These are phyloP conservation scores for Cyclanthera cordifolia DNA, from an alignment of 306 rosid genomes.

Conservation along the genomic window DNA sequence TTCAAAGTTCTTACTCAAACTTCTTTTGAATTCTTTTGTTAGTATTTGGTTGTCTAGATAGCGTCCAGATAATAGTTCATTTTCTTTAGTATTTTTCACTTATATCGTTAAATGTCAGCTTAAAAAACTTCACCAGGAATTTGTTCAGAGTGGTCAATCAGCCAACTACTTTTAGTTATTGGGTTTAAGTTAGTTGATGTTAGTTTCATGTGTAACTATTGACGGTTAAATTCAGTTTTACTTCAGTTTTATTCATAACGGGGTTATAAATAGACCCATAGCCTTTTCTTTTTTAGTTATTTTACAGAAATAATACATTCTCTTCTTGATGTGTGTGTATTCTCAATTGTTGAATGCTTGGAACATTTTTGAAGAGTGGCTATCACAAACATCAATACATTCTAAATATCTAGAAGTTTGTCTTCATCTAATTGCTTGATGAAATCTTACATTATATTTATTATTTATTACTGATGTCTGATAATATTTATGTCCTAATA, in stretches of 20 bases:
- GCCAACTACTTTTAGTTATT: too few species aligned
- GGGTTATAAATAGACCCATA: too few species aligned
- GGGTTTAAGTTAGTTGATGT: too few species aligned
- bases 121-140: neutral
- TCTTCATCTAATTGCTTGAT: slow-evolving; percentile 5
- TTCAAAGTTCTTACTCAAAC: neutral
- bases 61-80: neutral
- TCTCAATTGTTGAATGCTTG: neutral
- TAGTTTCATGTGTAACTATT: too few species aligned
- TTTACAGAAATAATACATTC: too few species aligned
- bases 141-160: neutral
- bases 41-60: neutral
- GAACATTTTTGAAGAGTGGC: neutral
- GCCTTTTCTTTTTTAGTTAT: too few species aligned
- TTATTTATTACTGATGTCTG: neutral
- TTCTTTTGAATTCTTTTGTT: neutral
- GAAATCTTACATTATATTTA: neutral
- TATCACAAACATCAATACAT: neutral
- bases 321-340: too few species aligned
- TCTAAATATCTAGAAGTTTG: neutral
- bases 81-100: neutral
- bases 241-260: too few species aligned
- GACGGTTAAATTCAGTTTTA: too few species aligned
- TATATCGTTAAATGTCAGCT: neutral
- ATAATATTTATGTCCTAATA: neutral